Evolutionary conservation across 129 eudicot species (phyloP), one percentile per base, ranked within the genome.

Genomic region (Glebionis coronaria): DNA sequence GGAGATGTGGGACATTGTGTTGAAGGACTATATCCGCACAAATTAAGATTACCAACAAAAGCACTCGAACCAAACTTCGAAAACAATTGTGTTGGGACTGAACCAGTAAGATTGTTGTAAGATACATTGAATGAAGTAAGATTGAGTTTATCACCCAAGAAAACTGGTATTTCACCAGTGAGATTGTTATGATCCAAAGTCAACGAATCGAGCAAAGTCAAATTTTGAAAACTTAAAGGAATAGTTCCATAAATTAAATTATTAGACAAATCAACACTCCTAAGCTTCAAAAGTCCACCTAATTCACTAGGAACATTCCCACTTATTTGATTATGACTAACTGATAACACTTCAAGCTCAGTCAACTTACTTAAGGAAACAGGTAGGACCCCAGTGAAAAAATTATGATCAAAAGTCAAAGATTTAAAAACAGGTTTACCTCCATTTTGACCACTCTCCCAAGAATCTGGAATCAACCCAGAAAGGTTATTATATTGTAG

Each of bases 71-170:
- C 72, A 74, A 90, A 90, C 63, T 82, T 84, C 3, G 75, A 81
- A 4, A 87, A 68, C 19, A 90, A 87, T 4, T n/a, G 58, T 44
- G 62, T 14, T 10, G 97, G 97, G 42, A 90, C 91, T 11, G 75
- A 71, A 49, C 97, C 97, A 27, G 97, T 87, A 19, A 90, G 87
- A 53, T 87, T 74, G 82, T 90, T 87, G 59, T 82, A 87, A 1
- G 97, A 90, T 35, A 87, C 97, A 72, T 90, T 90, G 68, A 90
- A 90, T 53, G 83, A 78, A 23, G 67, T 35, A 38, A 90, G 97
- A 79, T 62, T 90, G 9, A 89, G 76, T 31, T 69, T 79, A 51
- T 82, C 79, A 49, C 79, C 80, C 21, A 90, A 71, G 49, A 92
- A 82, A 40, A 15, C 25, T 51, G 97, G 95, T 56, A 90, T 87